These are phyloP conservation scores for Dioszegia hungarica DNA, from an alignment of 768 basidiomycete species.

Conservation along the genomic window DNA sequence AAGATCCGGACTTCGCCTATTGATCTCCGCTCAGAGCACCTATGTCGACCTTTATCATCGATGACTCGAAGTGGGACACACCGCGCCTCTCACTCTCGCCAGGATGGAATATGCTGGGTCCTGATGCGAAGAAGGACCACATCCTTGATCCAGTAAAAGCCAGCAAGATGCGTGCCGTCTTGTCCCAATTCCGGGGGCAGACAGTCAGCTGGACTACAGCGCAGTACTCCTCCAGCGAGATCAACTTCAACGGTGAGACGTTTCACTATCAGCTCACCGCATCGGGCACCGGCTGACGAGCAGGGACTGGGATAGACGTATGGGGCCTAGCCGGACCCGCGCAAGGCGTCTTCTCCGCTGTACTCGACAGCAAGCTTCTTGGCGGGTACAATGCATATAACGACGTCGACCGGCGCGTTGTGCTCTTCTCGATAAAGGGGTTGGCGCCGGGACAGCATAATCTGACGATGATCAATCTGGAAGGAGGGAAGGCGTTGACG, in stretches of 20 bases:
- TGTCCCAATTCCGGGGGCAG: conserved; percentile 24
- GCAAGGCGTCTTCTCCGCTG: conserved; percentile 15
- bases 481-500: conserved; percentile 16
- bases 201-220: conserved; percentile 28
- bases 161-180: conserved; percentile 12
- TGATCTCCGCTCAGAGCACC: too few relatives aligned
- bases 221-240: conserved; percentile 6
- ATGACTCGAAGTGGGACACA: conserved; percentile 36
- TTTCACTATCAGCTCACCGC: neutral
- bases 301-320: conserved; percentile 29
- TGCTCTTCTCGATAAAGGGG: conserved; percentile 20
- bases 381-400: conserved; percentile 11
- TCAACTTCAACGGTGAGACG: conserved; percentile 26
- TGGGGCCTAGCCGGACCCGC: conserved; percentile 25
- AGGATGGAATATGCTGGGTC: conserved; percentile 40
- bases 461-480: conserved; percentile 11
- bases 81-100: conserved; percentile 17
- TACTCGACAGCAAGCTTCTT: conserved; percentile 13
- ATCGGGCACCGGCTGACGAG: neutral
- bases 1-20: too few relatives aligned
- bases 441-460: conserved; percentile 16
- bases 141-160: conserved; percentile 17
- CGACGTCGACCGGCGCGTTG: neutral
- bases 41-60: conserved; percentile 26
- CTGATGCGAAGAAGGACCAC: conserved; percentile 13